Evolutionary conservation across 169 alveolate species (phyloP).

Genomic region (Plasmodium blacklocki): DNA sequence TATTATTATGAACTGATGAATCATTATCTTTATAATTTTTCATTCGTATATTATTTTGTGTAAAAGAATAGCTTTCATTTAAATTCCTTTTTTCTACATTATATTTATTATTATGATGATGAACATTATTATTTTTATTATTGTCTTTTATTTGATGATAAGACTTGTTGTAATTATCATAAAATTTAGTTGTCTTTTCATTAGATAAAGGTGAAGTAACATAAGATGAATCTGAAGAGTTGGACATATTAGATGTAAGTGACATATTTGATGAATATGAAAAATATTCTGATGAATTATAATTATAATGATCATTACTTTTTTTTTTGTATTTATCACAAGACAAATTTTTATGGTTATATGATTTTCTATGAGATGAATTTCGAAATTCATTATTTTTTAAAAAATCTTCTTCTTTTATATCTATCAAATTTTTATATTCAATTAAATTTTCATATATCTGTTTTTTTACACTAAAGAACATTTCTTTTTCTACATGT

Average conservation of each 20-base stretch:
- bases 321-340: too few species aligned
- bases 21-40: background rate
- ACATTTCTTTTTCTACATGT: constrained; percentile 70
- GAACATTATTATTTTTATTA: background rate
- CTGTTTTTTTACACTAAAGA: constrained; percentile 62
- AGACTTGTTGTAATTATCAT: too few species aligned
- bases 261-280: too few species aligned
- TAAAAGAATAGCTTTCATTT: background rate
- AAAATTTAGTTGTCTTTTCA: too few species aligned
- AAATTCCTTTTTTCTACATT: background rate
- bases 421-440: constrained; percentile 66
- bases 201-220: constrained; percentile 3
- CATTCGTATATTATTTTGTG: background rate
- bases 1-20: background rate
- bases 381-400: constrained; percentile 48
- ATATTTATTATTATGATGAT: background rate
- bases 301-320: too few species aligned
- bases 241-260: background rate
- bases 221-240: constrained; percentile 18
- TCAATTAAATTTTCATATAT: constrained; percentile 59
- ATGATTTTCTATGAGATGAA: background rate
- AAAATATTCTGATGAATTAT: too few species aligned
- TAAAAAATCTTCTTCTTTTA: constrained; percentile 75
- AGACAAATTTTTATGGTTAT: background rate
- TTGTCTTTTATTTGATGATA: too few species aligned